Evolutionary conservation across 768 basidiomycete species (phyloP).

Genomic region (Mycena sanguinolenta): DNA sequence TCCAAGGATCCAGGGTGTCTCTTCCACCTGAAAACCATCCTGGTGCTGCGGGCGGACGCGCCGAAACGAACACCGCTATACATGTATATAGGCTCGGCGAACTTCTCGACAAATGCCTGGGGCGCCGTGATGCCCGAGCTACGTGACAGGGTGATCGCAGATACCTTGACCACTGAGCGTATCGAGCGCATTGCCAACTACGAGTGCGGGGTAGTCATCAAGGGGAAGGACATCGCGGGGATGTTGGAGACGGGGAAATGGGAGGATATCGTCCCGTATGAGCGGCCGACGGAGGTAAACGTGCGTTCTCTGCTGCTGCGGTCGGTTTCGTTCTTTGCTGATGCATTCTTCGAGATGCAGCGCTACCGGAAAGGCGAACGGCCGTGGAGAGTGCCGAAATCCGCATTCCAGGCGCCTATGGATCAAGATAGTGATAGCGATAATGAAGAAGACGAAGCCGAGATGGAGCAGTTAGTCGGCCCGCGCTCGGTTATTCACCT

Average conservation of each 20-base stretch:
- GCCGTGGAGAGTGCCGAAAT: conserved; percentile 2
- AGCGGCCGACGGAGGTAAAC: conserved; percentile 6
- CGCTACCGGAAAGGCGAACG: conserved; percentile 11
- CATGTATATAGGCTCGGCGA: conserved; percentile 17
- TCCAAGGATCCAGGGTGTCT: conserved; percentile 5
- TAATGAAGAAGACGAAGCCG: neutral
- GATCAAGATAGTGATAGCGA: neutral
- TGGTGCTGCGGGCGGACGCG: conserved; percentile 2
- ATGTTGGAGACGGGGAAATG: conserved; percentile 24
- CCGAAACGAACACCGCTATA: conserved; percentile 5
- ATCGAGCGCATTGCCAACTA: conserved; percentile 1
- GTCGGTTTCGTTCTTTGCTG: neutral
- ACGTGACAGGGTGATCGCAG: neutral
- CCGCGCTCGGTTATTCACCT: neutral
- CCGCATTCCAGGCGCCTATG: neutral
- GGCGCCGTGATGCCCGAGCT: neutral
- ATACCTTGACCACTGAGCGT: neutral
- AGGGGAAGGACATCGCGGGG: conserved; percentile 1
- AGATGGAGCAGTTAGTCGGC: neutral
- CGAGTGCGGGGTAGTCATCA: conserved; percentile 19
- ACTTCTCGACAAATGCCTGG: conserved; percentile 17
- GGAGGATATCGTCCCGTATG: conserved; percentile 24
- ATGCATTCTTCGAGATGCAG: neutral
- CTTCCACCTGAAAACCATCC: conserved; percentile 19
- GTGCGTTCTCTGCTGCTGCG: neutral